These are phyloP conservation scores for Escovopsis sp. DNA, from an alignment of 2,329 filamentous ascomycete species.

Conservation along the genomic window DNA sequence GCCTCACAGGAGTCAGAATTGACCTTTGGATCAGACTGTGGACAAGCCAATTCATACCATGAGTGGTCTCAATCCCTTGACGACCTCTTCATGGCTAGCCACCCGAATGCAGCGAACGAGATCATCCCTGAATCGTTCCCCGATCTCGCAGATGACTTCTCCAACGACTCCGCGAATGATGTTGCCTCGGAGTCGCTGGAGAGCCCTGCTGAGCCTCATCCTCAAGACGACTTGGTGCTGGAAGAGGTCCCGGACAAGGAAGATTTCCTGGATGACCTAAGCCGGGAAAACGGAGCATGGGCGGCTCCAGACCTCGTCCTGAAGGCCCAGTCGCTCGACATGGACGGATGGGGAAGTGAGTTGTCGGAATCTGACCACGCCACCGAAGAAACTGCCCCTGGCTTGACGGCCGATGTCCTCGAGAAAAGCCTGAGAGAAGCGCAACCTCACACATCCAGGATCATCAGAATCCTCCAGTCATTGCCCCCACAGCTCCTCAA, in stretches of 20 bases:
- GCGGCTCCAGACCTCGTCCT: background rate
- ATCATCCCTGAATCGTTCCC: too few species aligned
- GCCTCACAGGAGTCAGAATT: too few species aligned
- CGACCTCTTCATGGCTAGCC: background rate
- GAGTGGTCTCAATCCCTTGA: background rate
- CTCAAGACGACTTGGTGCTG: background rate
- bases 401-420: background rate
- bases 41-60: background rate
- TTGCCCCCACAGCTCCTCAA: slow-evolving; percentile 20
- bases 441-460: slow-evolving; percentile 2
- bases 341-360: background rate
- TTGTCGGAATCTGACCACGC: background rate
- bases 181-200: background rate
- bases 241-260: background rate
- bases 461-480: slow-evolving; percentile 12
- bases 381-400: background rate
- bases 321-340: background rate
- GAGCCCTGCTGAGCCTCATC: background rate
- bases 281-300: background rate
- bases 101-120: background rate
- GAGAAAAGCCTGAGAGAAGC: background rate
- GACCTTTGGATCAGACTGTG: background rate
- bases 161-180: background rate
- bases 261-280: background rate
- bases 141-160: too few species aligned